Conservation (phyloP, 1,284 basidiomycete genomes). For the Apiotrichum laibachii region DNA sequence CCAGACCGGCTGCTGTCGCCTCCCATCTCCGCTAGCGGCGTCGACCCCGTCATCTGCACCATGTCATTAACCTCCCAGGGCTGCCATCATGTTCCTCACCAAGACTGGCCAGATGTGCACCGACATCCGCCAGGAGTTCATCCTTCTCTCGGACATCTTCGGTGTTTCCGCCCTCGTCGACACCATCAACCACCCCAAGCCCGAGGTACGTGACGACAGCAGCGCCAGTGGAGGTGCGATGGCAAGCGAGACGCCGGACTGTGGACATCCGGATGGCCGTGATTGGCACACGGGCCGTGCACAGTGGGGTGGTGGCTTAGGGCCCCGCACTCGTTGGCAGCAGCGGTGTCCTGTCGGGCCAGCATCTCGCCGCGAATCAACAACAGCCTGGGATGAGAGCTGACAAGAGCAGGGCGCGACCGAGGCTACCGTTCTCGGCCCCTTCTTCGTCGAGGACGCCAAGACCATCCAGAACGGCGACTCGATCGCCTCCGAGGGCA, state of each 20-base stretch:
- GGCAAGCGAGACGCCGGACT: neutral
- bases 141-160: conserved; percentile 73
- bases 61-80: conserved; percentile 28
- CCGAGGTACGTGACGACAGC: conserved; percentile 24
- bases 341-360: too few species aligned
- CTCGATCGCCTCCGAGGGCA: conserved; percentile 72
- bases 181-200: conserved; percentile 66
- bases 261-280: neutral
- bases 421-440: conserved; percentile 74
- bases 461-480: conserved; percentile 58
- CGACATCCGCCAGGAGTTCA: conserved; percentile 74
- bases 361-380: too few species aligned
- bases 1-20: too few species aligned
- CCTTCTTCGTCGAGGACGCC: conserved; percentile 79
- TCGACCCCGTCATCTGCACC: too few species aligned
- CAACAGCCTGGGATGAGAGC: neutral
- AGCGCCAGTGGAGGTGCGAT: neutral
- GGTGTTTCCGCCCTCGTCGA: conserved; percentile 78
- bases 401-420: conserved; percentile 56
- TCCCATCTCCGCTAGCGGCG: too few species aligned
- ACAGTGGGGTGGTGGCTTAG: too few species aligned
- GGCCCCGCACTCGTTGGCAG: too few species aligned
- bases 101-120: conserved; percentile 68
- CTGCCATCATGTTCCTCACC: conserved; percentile 71
- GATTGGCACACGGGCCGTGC: too few species aligned